Evolutionary conservation across 208 protist species (phyloP), one percentile per base, ranked within the genome.

Genomic region (Acanthamoeba lenticulata): DNA sequence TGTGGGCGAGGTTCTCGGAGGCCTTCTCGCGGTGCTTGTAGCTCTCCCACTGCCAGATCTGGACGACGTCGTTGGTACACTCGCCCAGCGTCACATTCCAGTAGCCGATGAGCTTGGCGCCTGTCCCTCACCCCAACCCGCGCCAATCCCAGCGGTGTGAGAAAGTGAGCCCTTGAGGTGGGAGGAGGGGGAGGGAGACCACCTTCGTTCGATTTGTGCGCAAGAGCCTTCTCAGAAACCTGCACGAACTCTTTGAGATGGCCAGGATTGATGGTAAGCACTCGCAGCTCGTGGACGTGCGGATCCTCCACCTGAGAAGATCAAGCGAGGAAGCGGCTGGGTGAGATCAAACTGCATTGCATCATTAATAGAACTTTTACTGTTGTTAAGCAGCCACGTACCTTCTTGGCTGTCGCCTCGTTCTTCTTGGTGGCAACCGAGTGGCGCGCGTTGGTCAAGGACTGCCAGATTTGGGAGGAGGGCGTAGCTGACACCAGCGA

Each of bases 51-150:
- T 90, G 49, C 81, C 81, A 90, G 49, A 90, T 90, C 42, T 90
- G 81, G 2, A 90, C 42, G 4, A 90, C 52, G 21, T 65, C 52
- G 49, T 90, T 90, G 49, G 44, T 90, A 47, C 49, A 65, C 81
- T 90, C 81, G 47, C 81, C 81, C 24, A 90, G 34, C 42, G 44
- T 44, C 15, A 65, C 52, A 44, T 57, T 90, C 40, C 38, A 90
- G 52, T 90, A 90, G 81, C 81, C 81, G 52, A 90, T 90, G 19
- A 90, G 52, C 81, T 90, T 90, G 81, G 81, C 81, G 9, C 81
- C 81, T 90, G 24, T n/a, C 9, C 5, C 19, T 21, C 60, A 34
- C 19, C 34, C 32, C 52, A 74, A 29, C 36, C 24, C 32, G 29
- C 7, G 11, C 6, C 15, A 83, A 27, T 34, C 24, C 40, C 27